A percentile compares a stretch with the other conserved stretches of the same genome.
Conservation (phyloP, 257 asterid genomes). For the Mitragyna speciosa region DNA sequence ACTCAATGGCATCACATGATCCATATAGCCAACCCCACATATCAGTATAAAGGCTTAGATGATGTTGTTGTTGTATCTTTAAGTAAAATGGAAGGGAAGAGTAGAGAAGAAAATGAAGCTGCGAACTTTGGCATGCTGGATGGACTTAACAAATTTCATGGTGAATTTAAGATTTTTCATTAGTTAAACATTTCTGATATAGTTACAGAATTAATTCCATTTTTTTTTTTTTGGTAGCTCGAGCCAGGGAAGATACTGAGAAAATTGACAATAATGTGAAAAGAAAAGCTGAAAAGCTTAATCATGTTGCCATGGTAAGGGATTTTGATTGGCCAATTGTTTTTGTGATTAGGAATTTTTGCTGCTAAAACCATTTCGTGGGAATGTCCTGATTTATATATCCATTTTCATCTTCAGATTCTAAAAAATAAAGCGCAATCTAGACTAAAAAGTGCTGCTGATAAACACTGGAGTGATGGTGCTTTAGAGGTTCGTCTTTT, state of each 20-base stretch:
- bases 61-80: too few species aligned
- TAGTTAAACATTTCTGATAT: background rate
- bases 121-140: background rate
- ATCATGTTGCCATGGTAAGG: constrained; percentile 72
- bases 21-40: too few species aligned
- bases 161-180: background rate
- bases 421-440: constrained; percentile 73
- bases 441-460: constrained; percentile 79
- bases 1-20: too few species aligned
- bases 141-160: background rate
- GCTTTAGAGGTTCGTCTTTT: constrained; percentile 46
- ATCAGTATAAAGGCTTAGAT: too few species aligned
- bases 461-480: constrained; percentile 93
- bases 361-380: background rate
- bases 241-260: constrained; percentile 90
- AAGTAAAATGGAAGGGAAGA: too few species aligned
- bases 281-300: constrained; percentile 89
- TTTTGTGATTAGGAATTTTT: constrained; percentile 5
- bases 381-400: constrained; percentile 4
- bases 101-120: background rate
- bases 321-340: constrained; percentile 22
- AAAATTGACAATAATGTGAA: constrained; percentile 72
- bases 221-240: constrained; percentile 43
- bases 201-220: constrained; percentile 2
- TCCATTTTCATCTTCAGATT: constrained; percentile 43